These are phyloP conservation scores for Andrographis paniculata DNA, from an alignment of 305 asterid genomes.

Conservation along the genomic window DNA sequence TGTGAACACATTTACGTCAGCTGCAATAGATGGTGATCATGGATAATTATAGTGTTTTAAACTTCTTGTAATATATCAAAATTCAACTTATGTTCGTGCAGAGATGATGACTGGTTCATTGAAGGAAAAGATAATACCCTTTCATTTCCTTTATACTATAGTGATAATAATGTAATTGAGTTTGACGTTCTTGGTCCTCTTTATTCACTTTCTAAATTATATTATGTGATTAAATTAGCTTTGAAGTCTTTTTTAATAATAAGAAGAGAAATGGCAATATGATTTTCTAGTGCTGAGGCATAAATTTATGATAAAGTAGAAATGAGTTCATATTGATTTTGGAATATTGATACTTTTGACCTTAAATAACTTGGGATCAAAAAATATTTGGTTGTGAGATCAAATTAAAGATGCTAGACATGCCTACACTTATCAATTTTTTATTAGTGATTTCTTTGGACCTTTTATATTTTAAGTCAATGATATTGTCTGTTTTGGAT, in stretches of 20 bases:
- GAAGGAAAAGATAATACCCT: conserved; percentile 76
- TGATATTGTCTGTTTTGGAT: conserved; percentile 82
- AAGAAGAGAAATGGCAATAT: too few relatives aligned
- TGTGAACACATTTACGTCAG: too few relatives aligned
- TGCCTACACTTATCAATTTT: conserved; percentile 7
- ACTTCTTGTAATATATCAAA: conserved; percentile 9
- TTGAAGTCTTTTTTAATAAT: too few relatives aligned
- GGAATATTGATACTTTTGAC: too few relatives aligned
- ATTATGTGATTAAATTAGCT: background rate
- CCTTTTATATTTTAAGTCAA: conserved; percentile 5
- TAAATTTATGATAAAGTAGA: too few relatives aligned
- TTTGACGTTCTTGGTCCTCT: conserved; percentile 2
- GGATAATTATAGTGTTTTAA: conserved; percentile 1
- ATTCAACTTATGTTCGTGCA: conserved; percentile 36
- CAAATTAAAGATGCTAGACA: background rate
- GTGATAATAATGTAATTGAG: conserved; percentile 90
- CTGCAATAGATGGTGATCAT: background rate
- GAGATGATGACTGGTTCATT: conserved; percentile 89
- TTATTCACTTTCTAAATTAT: background rate
- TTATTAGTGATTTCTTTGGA: background rate
- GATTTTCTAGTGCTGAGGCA: too few relatives aligned
- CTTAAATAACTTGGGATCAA: too few relatives aligned
- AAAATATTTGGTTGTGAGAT: background rate
- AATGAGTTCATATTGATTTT: too few relatives aligned
- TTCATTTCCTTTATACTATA: conserved; percentile 94